Conservation (phyloP, 192 early-diverging fungal genomes). For the Funneliformis mosseae region DNA sequence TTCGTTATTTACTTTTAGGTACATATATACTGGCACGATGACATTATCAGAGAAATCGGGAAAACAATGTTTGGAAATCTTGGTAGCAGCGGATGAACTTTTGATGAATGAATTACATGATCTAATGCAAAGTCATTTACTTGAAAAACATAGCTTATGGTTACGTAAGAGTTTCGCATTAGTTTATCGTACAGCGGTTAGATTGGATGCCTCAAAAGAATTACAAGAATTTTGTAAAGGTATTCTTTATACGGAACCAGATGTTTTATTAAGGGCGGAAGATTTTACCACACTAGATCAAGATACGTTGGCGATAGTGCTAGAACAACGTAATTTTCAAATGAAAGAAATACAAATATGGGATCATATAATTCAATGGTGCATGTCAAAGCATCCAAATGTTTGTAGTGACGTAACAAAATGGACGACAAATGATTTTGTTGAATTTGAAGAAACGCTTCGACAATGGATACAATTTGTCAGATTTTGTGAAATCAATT, state of each 20-base stretch:
- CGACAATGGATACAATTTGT: neutral
- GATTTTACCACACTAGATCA: neutral
- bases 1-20: neutral
- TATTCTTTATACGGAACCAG: neutral
- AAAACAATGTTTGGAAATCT: neutral
- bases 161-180: neutral
- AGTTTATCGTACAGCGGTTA: neutral
- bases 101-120: neutral
- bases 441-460: neutral
- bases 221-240: neutral
- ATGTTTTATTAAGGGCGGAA: neutral
- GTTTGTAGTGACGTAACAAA: neutral
- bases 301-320: neutral
- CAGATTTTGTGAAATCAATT: slow-evolving; percentile 5
- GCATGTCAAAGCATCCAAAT: neutral
- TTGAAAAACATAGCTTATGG: neutral
- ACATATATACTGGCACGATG: slow-evolving; percentile 8
- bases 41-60: neutral
- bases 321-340: neutral
- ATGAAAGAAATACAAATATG: neutral
- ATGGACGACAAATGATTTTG: neutral
- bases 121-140: neutral
- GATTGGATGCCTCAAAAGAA: neutral
- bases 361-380: slow-evolving; percentile 11
- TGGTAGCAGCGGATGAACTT: slow-evolving; percentile 1